Evolutionary conservation across 768 basidiomycete genomes (phyloP).

Genomic region (Chiua virens): DNA sequence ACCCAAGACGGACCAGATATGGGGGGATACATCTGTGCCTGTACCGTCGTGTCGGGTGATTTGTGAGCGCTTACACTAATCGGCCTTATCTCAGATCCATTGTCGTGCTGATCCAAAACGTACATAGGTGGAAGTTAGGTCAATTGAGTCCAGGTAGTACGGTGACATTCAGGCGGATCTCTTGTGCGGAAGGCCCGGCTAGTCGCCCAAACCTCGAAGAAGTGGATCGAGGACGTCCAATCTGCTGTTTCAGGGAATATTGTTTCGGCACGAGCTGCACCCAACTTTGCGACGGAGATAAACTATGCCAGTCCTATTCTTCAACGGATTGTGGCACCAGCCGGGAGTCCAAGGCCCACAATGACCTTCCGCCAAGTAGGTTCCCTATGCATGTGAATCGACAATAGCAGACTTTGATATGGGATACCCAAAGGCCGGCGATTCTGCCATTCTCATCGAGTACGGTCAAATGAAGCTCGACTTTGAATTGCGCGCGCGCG

Average conservation of each 20-base stretch:
- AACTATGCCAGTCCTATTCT: conserved; percentile 11
- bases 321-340: background rate
- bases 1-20: conserved; percentile 61
- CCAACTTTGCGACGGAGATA: background rate
- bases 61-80: conserved; percentile 35
- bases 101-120: background rate
- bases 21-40: conserved; percentile 61
- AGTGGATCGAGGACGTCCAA: conserved; percentile 33
- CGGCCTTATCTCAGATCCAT: background rate
- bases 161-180: conserved; percentile 51
- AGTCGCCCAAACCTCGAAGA: conserved; percentile 21
- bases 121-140: conserved; percentile 62
- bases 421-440: conserved; percentile 50
- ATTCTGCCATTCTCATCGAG: conserved; percentile 61
- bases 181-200: conserved; percentile 40
- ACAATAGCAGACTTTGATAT: background rate
- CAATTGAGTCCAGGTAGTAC: conserved; percentile 59
- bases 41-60: conserved; percentile 51
- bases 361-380: conserved; percentile 57
- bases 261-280: background rate
- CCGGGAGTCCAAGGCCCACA: conserved; percentile 21
- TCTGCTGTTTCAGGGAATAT: background rate
- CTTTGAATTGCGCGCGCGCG: conserved; percentile 51
- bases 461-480: conserved; percentile 57
- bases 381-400: background rate